Evolutionary conservation across 768 basidiomycete species (phyloP).

Genomic region (Tephrocybe sp.): DNA sequence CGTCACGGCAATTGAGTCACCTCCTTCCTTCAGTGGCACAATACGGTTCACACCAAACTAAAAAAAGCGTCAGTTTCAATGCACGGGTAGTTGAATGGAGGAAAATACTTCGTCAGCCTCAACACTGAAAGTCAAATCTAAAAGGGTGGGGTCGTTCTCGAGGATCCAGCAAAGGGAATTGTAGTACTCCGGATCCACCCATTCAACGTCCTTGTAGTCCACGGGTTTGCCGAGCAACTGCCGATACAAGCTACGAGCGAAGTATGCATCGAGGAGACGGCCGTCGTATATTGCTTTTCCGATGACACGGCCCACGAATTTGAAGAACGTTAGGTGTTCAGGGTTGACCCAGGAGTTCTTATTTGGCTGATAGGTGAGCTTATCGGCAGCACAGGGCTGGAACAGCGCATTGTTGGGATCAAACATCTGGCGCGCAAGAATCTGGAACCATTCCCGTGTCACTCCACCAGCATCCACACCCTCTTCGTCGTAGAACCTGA

Average conservation of each 20-base stretch:
- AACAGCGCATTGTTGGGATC: constrained; percentile 98
- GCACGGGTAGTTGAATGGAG: constrained; percentile 19
- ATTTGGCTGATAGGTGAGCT: constrained; percentile 94
- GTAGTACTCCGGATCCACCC: constrained; percentile 98
- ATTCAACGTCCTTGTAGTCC: constrained; percentile 95
- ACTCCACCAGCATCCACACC: constrained; percentile 99
- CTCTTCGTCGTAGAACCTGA: constrained; percentile 96
- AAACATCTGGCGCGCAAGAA: constrained; percentile 97
- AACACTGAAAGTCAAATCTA: constrained; percentile 92
- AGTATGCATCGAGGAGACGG: constrained; percentile 95
- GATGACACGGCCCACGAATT: constrained; percentile 96
- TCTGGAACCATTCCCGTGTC: constrained; percentile 98
- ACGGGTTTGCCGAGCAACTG: constrained; percentile 93
- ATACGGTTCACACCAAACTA: constrained; percentile 92
- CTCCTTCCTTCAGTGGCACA: constrained; percentile 83
- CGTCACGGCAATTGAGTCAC: constrained; percentile 84
- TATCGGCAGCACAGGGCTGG: constrained; percentile 96
- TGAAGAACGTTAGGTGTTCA: constrained; percentile 97
- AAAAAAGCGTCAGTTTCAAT: constrained; percentile 14
- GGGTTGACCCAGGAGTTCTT: constrained; percentile 93
- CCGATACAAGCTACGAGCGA: constrained; percentile 93
- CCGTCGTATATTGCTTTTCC: constrained; percentile 98
- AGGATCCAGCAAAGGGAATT: constrained; percentile 98
- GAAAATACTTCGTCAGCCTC: constrained; percentile 94
- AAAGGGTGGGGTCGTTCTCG: constrained; percentile 86